These are phyloP conservation scores for Agaricus sinodeliciosus DNA, from an alignment of 768 basidiomycete species.

Conservation along the genomic window DNA sequence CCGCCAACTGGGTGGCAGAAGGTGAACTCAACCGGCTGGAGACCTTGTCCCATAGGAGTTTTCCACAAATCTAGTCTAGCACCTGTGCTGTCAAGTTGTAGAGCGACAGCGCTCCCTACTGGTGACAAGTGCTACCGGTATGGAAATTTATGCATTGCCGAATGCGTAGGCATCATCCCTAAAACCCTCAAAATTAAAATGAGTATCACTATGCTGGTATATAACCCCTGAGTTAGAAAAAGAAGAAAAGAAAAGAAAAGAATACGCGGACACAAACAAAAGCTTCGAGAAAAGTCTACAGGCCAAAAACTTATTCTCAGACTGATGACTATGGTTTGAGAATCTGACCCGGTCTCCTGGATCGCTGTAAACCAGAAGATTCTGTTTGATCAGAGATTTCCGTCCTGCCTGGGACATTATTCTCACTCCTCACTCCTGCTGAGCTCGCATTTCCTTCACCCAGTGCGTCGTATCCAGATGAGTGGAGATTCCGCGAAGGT, in stretches of 20 bases:
- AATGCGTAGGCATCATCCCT: no score
- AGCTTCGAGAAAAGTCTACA: neutral
- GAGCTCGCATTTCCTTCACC: conserved; percentile 12
- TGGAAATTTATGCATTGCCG: no score
- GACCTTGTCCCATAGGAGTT: conserved; percentile 64
- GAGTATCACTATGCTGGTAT: no score
- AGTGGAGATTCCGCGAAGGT: neutral
- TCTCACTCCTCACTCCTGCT: conserved; percentile 11
- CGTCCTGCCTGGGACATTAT: conserved; percentile 16
- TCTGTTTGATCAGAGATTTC: conserved; percentile 11
- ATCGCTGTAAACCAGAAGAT: conserved; percentile 17
- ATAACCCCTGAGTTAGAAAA: no score
- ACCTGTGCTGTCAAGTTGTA: no score
- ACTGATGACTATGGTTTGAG: conserved; percentile 13
- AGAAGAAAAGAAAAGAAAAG: no score
- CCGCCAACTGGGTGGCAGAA: conserved; percentile 45
- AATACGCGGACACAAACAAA: no score
- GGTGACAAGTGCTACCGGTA: no score
- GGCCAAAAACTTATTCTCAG: neutral
- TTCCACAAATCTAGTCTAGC: conserved; percentile 7
- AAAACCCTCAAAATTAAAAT: no score
- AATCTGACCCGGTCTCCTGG: conserved; percentile 16
- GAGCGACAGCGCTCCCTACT: no score
- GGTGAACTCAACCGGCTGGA: conserved; percentile 45
- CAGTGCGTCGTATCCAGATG: conserved; percentile 11